phyloP scores from a whole-genome alignment of 495 filamentous ascomycete genomes.

The Podospora comata region DNA sequence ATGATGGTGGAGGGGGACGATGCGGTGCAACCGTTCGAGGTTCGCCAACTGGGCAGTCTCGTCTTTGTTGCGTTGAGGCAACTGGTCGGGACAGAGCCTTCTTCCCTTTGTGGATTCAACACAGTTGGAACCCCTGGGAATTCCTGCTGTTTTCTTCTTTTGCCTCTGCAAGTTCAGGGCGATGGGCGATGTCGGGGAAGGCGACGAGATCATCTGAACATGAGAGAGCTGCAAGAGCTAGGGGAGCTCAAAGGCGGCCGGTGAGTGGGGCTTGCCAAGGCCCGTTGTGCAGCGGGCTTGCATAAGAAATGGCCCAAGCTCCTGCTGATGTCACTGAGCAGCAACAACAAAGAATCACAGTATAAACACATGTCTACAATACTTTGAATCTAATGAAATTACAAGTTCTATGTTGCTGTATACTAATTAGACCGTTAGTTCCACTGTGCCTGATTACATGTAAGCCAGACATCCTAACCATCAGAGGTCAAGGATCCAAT shows the following conservation, averaged over 20 bases:
- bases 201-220: neutral
- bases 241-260: neutral
- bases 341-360: neutral
- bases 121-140: neutral
- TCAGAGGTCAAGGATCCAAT: neutral
- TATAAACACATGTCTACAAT: neutral
- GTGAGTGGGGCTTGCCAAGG: neutral
- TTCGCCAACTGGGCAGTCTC: neutral
- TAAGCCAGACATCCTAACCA: neutral
- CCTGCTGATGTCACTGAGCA: neutral
- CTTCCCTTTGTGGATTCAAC: neutral
- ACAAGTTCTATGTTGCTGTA: neutral
- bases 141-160: neutral
- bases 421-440: conserved; percentile 4
- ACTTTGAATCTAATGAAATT: neutral
- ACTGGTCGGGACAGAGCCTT: no score
- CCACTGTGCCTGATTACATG: neutral
- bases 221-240: neutral
- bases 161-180: neutral
- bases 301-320: conserved; percentile 8
- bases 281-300: neutral
- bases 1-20: neutral
- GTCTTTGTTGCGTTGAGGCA: neutral
- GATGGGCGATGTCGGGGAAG: neutral
- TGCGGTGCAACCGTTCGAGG: neutral